Base-by-base conservation (phyloP, 1,284 basidiomycete species). In the Wallemia ichthyophaga region DNA sequence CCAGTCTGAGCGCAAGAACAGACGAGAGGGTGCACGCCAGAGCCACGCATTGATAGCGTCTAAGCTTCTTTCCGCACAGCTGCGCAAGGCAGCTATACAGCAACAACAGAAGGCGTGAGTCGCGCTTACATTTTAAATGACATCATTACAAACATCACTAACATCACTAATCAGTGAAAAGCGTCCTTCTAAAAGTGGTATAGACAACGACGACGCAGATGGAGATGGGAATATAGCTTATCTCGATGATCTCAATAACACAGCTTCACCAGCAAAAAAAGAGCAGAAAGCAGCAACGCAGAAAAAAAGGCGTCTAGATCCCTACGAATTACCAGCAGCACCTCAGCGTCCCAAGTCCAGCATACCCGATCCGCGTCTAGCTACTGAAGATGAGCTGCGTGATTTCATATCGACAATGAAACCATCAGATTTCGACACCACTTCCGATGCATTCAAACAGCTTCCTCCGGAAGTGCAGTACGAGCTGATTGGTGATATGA, bases 391-490 rank as follows among this genome's bases (percentile, higher is more conserved):
- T 33, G 89, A 95, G 67, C 73, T 94, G 11, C 80, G 81, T 24
- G 72, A 77, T 2, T 95, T 95, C 70, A 89, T 95, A 63, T 85
- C 92, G 59, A 83, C 89, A 57, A 85, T 94, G 77, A 78, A 81
- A 1, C 87, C 88, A 0, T 86, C 87, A 64, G 87, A 94, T 66
- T 83, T 95, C 64, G 89, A 95, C 66, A 76, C 89, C 59, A 76
- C 79, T 19, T 86, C 85, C 1, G 76, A 83, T 7, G 83, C 81
- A n/a, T 99, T 99, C 67, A 80, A 81, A 25, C 85, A 87, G 62
- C 76, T 98, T 11, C 89, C 94, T 0, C 87, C 86, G 0, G 91
- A 96, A 69, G 80, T 94, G 24, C 89, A 99, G 67, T 99, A 98
- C 70, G 94, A 99, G 72, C 89, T 99, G 63, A 83, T 98, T 27